Base-by-base conservation (phyloP, 345 rosid species). In the Brassica incana region DNA sequence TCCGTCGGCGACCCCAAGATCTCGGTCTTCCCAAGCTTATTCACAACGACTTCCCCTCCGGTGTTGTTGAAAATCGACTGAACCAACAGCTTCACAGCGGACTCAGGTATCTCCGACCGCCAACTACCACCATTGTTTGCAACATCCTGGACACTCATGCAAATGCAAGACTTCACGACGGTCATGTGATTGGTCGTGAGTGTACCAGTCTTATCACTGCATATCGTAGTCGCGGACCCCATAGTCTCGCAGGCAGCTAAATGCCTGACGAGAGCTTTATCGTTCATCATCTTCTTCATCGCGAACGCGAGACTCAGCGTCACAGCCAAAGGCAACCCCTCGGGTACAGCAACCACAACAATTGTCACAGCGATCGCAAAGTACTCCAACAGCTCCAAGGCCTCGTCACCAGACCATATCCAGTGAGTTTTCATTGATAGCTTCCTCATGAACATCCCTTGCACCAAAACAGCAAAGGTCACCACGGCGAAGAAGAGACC, bases 261-360 rank as follows among this genome's bases (percentile, higher is more conserved):
- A 78, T 94, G 97, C 3, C 98, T 83, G 14, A 94, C 98, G 8
- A 94, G 95, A 43, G 98, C 97, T 81, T 90, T 94, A 68, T 91
- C 98, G 43, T 92, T 94, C 98, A 92, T 94, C 98, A 94, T 94
- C 80, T 92, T 94, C 87, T 94, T 92, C 98, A 91, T 92, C n/a
- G 98, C 97, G 71, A 94, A 94, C 30, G 98, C 98, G 68, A 94
- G 93, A 75, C 98, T 92, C 70, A 94, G 82, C 9, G 97, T 94
- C 81, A 94, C 98, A 30, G 97, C 97, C 76, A 94, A 87, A 7
- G 98, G 98, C 63, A 94, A 85, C 61, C 98, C 98, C 67, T 94
- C 98, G 6, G 98, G 98, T 50, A 94, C 98, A 5, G 98, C 98
- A 67, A 94, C 98, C 18, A 92, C 98, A n/a, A 94, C 98, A 52